These are phyloP conservation scores for Phaeosphaeriaceae sp. DNA, from an alignment of 2,329 filamentous ascomycete species.

Conservation along the genomic window DNA sequence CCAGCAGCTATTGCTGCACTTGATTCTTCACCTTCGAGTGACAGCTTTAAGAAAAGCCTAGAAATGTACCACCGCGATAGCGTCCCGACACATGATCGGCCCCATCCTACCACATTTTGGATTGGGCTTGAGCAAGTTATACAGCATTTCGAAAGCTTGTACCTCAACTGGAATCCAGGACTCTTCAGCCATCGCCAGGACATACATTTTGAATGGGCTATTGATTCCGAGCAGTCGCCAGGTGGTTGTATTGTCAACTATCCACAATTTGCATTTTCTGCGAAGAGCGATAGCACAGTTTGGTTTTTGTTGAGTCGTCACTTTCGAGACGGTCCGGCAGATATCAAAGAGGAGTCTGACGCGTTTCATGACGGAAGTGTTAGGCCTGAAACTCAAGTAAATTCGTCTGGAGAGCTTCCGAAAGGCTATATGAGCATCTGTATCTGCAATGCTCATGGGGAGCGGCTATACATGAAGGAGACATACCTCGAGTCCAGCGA, in stretches of 20 bases:
- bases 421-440: conserved; percentile 86
- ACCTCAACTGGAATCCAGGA: conserved; percentile 94
- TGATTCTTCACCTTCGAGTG: conserved; percentile 24
- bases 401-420: conserved; percentile 46
- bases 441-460: conserved; percentile 74
- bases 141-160: conserved; percentile 93
- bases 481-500: conserved; percentile 74
- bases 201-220: conserved; percentile 85
- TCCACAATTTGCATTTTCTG: conserved; percentile 64
- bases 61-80: conserved; percentile 36
- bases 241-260: conserved; percentile 75
- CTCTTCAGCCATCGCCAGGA: conserved; percentile 84
- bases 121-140: conserved; percentile 86
- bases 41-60: conserved; percentile 19
- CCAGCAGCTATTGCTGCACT: conserved; percentile 24
- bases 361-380: conserved; percentile 40
- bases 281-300: conserved; percentile 64
- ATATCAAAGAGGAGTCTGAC: conserved; percentile 42
- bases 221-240: conserved; percentile 60
- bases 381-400: conserved; percentile 25
- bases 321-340: conserved; percentile 66
- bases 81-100: conserved; percentile 37
- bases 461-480: conserved; percentile 76
- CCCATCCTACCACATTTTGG: conserved; percentile 83
- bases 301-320: conserved; percentile 91